Evolutionary conservation across 2,329 filamentous ascomycete species (phyloP).

Genomic region (Claviceps africana): DNA sequence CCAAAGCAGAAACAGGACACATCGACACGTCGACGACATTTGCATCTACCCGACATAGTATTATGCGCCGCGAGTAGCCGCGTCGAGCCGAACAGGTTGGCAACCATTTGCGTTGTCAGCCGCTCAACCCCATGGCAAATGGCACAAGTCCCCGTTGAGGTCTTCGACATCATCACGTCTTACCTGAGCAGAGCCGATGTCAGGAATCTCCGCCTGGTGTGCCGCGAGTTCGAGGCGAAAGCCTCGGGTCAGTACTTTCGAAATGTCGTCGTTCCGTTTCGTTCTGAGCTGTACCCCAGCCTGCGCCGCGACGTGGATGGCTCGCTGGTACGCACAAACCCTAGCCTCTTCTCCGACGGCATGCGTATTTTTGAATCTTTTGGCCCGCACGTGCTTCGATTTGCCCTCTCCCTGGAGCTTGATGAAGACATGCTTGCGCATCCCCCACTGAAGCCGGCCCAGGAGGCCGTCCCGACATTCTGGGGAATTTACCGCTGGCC

Average conservation of each 20-base stretch:
- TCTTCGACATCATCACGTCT: conserved; percentile 43
- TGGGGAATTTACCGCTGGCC: conserved; percentile 57
- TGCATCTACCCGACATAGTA: not conserved
- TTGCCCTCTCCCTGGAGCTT: conserved; percentile 57
- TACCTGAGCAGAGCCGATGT: conserved; percentile 44
- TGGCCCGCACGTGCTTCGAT: conserved; percentile 44
- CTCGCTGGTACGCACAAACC: conserved; percentile 6
- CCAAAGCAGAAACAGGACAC: not conserved
- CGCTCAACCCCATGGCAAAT: conserved; percentile 17
- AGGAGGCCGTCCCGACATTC: conserved; percentile 40
- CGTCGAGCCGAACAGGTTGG: not conserved
- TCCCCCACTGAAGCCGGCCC: conserved; percentile 42
- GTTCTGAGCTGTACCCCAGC: conserved; percentile 43
- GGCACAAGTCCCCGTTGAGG: conserved; percentile 39
- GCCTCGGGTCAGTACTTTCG: conserved; percentile 45
- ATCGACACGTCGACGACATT: not conserved
- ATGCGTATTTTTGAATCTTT: conserved; percentile 49
- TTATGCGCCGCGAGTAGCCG: not conserved
- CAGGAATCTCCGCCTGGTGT: conserved; percentile 47
- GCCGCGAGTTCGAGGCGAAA: conserved; percentile 40
- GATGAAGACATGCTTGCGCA: conserved; percentile 34
- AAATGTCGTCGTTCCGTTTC: conserved; percentile 52
- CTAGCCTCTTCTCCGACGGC: conserved; percentile 28
- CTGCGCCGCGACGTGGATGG: conserved; percentile 12
- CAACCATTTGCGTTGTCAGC: not conserved